Evolutionary conservation across 2,329 filamentous ascomycete genomes (phyloP).

Genomic region (Penicillium brasilianum): DNA sequence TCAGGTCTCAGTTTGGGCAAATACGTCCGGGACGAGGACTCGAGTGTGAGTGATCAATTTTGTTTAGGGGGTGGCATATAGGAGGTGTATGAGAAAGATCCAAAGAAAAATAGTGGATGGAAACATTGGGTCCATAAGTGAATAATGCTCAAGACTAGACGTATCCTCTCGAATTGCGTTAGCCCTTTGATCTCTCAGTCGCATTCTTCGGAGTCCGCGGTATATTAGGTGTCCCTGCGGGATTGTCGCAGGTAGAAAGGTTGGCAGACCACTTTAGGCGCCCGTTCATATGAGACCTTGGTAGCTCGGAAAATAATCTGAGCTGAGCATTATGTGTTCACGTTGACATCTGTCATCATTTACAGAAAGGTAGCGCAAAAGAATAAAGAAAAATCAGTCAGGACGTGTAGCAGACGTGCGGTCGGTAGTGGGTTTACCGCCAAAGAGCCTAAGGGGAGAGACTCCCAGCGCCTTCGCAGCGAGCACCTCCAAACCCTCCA

Average conservation of each 20-base stretch:
- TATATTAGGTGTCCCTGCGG: neutral
- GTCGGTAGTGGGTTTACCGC: neutral
- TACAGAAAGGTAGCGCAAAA: too few relatives aligned
- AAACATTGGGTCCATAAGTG: too few relatives aligned
- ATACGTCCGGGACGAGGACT: neutral
- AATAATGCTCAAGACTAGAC: neutral
- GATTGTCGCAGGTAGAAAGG: conserved; percentile 16
- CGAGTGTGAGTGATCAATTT: neutral
- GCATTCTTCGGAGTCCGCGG: conserved; percentile 3
- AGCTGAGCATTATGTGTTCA: neutral
- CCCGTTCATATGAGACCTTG: neutral
- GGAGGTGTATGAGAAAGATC: neutral
- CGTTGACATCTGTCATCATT: neutral
- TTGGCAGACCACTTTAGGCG: neutral
- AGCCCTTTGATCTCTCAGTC: neutral
- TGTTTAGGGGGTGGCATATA: too few relatives aligned
- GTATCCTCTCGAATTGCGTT: neutral
- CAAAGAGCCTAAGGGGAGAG: neutral
- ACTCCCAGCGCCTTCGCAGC: neutral
- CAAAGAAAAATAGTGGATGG: neutral
- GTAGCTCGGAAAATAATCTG: neutral
- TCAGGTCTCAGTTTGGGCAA: neutral
- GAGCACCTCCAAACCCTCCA: neutral
- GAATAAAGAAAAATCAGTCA: too few relatives aligned
- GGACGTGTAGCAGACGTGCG: too few relatives aligned